Base-by-base conservation (phyloP, 1,284 basidiomycete species). In the Psilocybe mexicana region DNA sequence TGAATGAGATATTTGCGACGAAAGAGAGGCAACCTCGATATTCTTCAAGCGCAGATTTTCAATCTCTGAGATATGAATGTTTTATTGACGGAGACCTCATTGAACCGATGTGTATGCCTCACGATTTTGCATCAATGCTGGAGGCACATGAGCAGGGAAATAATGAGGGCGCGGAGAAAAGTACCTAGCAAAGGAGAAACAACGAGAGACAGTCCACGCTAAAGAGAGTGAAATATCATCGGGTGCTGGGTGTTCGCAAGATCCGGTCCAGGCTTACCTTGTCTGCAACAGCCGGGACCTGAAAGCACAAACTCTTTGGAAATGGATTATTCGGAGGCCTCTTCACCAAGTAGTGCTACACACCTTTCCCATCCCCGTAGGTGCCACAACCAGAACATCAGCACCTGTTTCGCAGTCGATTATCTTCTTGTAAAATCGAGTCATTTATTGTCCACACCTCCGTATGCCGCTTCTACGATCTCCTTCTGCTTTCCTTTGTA, bases 361-460 rank as follows among this genome's bases (percentile, higher is more conserved):
- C 55, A 89, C 92, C 84, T 95, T 95, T 28, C 93, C 93, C 81
- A 94, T 87, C 2, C 93, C 93, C 1, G 93, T 95, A 0, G 93
- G 92, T 6, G 93, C 93, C 2, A 94, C 81, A 4, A 94, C 90
- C 46, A 93, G 81, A 5, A 93, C 83, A 72, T 93, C 90, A 14
- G 72, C 73, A 10, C 86, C 87, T 88, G 52, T 6, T 36, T 28
- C 7, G 46, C n/a, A 11, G 28, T 54, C 24, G 30, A 26, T 3
- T 3, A 47, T 11, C 25, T 33, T 18, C 1, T 8, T 12, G 43
- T 23, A 30, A 24, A 12, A n/a, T 11, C n/a, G 18, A 23, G 11
- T 3, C n/a, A 69, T 53, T 3, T 69, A 55, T 64, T 64, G 65
- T 7, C 57, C 67, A 55, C 64, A 78, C 88, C 90, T 61, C 72